Evolutionary conservation across 176 grass and related monocot species (phyloP).

Genomic region (Pontederia crassipes): DNA sequence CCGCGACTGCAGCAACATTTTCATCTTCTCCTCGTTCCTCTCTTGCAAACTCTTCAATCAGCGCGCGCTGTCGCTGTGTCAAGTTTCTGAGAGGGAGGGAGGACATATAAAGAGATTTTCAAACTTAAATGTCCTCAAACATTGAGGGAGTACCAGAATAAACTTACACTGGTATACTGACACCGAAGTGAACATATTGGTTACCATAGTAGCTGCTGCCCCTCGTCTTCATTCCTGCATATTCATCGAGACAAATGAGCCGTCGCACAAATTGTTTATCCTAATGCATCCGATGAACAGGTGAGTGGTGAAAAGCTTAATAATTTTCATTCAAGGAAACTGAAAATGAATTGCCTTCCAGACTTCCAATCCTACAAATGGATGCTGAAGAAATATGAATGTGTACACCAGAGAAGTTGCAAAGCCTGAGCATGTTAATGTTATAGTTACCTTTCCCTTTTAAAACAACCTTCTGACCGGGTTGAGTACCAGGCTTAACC

Average conservation of each 20-base stretch:
- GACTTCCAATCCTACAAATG: too few species aligned
- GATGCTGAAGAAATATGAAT: too few species aligned
- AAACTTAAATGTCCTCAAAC: background rate
- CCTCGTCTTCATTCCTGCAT: slow-evolving; percentile 69
- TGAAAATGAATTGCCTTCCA: too few species aligned
- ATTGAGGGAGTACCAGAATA: background rate
- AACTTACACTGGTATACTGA: slow-evolving; percentile 61
- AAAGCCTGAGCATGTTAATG: background rate
- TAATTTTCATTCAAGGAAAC: too few species aligned
- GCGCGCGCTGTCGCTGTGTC: slow-evolving; percentile 44
- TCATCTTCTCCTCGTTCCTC: slow-evolving; percentile 32
- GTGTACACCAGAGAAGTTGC: too few species aligned
- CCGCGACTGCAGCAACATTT: slow-evolving; percentile 35
- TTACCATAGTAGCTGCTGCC: slow-evolving; percentile 50
- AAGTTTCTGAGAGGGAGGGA: slow-evolving; percentile 30
- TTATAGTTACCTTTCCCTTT: slow-evolving; percentile 61
- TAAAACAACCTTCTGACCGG: slow-evolving; percentile 76
- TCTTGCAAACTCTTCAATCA: slow-evolving; percentile 76
- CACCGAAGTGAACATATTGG: slow-evolving; percentile 79
- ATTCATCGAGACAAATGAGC: background rate
- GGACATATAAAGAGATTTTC: too few species aligned
- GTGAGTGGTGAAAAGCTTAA: too few species aligned
- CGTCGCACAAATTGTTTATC: too few species aligned
- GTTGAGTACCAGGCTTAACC: slow-evolving; percentile 85
- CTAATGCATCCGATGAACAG: too few species aligned